Evolutionary conservation across 805 yeast genomes (phyloP).

Genomic region (Wickerhamomyces chambardii): DNA sequence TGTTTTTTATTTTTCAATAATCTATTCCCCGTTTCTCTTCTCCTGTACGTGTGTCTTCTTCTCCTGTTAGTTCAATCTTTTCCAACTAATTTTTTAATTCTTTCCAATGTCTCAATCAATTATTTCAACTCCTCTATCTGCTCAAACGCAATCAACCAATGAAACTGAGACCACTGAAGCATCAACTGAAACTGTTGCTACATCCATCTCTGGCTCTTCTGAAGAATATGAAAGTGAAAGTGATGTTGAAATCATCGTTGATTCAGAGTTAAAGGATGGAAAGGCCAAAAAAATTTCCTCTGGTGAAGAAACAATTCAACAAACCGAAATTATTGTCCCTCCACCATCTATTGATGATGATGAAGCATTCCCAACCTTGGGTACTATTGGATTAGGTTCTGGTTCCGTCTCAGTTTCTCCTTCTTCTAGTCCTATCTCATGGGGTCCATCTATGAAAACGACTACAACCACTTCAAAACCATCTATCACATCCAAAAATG

Average conservation of each 20-base stretch:
- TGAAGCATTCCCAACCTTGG: slow-evolving; percentile 59
- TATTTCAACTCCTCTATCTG: slow-evolving; percentile 1
- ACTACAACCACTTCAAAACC: slow-evolving; percentile 13
- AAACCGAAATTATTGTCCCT: slow-evolving; percentile 7
- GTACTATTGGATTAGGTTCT: too few relatives aligned
- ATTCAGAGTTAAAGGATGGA: too few relatives aligned
- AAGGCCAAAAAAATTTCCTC: too few relatives aligned
- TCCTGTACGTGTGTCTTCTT: not conserved
- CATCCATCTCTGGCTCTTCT: too few relatives aligned
- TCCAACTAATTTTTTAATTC: too few relatives aligned
- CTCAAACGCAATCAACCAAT: not conserved
- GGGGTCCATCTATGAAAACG: slow-evolving; percentile 43
- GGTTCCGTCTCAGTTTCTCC: too few relatives aligned
- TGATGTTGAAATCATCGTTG: not conserved
- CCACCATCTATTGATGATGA: slow-evolving; percentile 40
- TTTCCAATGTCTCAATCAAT: too few relatives aligned
- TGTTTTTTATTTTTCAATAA: too few relatives aligned
- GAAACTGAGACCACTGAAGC: slow-evolving; percentile 4
- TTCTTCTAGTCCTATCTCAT: slow-evolving; percentile 16
- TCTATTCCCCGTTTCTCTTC: too few relatives aligned
- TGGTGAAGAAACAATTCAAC: not conserved
- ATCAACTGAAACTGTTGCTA: slow-evolving; percentile 3
- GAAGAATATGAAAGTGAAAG: too few relatives aligned
- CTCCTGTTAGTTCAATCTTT: not conserved
- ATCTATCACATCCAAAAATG: slow-evolving; percentile 11